Base-by-base conservation (phyloP, 2,329 filamentous ascomycete species). In the Thielaviopsis populi region DNA sequence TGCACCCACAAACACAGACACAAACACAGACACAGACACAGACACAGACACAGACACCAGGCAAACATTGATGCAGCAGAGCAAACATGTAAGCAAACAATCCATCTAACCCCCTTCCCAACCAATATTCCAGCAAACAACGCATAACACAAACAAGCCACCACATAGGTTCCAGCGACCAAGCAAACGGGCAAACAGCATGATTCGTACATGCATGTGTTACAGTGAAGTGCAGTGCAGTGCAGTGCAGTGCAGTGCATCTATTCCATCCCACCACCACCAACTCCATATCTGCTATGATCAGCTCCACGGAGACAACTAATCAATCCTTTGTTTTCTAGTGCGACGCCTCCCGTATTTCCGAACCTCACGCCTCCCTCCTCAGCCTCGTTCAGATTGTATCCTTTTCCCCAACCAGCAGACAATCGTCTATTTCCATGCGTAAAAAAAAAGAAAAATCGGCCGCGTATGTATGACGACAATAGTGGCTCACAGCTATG, bases 81-180 rank as follows among this genome's bases (percentile, higher is more conserved):
- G 24, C 22, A 50, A 56, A 56, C 53, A 56, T 27, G 24, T 56
- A 56, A 33, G 53, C 27, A 56, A 56, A 56, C 53, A 56, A 56
- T 56, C 53, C 53, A 56, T 56, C 46, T 27, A 27, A 37, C n/a
- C 27, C 53, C 15, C 50, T 27, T 22, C 30, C 15, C 6, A 33
- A 19, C 15, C 6, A 33, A 19, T 37, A 8, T 56, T 56, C 10
- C 4, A 56, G 53, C 53, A 56, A 56, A 56, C 53, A 56, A 56
- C 53, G n/a, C 50, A 50, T 22, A 27, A 33, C 50, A 50, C 46
- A 27, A 24, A 50, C 46, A 24, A 27, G 46, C 46, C 46, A 50
- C 46, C 46, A 50, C 46, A 50, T 56, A 37, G 24, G 53, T 56
- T 37, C 53, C 30, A 19, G 24, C 15, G 24, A 15, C 27, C 30